Percentiles rank a stretch among this genome's conserved stretches.
These are phyloP conservation scores for Alternaria triticimaculans DNA, from an alignment of 2,329 filamentous ascomycete species.

Conservation along the genomic window DNA sequence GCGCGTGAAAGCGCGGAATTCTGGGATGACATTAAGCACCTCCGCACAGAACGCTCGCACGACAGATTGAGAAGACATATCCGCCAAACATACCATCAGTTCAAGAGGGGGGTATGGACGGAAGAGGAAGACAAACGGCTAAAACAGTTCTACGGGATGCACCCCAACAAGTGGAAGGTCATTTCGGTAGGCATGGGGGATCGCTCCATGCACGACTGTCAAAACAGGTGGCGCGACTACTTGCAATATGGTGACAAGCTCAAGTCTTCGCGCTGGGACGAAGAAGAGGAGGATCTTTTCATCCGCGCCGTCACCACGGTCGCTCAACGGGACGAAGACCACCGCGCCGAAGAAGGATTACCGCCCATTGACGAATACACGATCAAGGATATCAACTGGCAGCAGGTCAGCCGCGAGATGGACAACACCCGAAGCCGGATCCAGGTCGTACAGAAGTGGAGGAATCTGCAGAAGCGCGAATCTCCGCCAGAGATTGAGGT, in stretches of 20 bases:
- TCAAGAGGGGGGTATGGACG: slow-evolving; percentile 67
- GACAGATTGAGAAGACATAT: slow-evolving; percentile 53
- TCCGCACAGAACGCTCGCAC: slow-evolving; percentile 41
- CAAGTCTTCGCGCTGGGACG: slow-evolving; percentile 64
- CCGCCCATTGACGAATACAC: slow-evolving; percentile 49
- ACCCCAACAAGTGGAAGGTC: slow-evolving; percentile 65
- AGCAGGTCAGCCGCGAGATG: slow-evolving; percentile 68
- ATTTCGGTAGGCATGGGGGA: slow-evolving; percentile 67
- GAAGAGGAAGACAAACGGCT: slow-evolving; percentile 65
- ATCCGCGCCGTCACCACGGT: slow-evolving; percentile 62
- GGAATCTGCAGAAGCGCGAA: slow-evolving; percentile 30
- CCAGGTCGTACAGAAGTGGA: slow-evolving; percentile 74
- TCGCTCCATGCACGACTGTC: slow-evolving; percentile 69
- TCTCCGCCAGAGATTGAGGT: slow-evolving; percentile 14
- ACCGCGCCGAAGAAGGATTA: slow-evolving; percentile 22
- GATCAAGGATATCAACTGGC: slow-evolving; percentile 69
- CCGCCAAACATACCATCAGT: slow-evolving; percentile 71
- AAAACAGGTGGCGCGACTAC: slow-evolving; percentile 75
- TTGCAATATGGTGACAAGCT: slow-evolving; percentile 63
- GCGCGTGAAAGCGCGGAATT: slow-evolving; percentile 27
- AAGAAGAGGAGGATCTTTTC: slow-evolving; percentile 65
- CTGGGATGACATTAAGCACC: slow-evolving; percentile 42
- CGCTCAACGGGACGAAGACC: slow-evolving; percentile 53
- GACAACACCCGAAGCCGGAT: slow-evolving; percentile 66
- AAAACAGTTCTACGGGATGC: slow-evolving; percentile 53